These are phyloP conservation scores for Canavalia ensiformis DNA, from an alignment of 306 rosid species.

Conservation along the genomic window DNA sequence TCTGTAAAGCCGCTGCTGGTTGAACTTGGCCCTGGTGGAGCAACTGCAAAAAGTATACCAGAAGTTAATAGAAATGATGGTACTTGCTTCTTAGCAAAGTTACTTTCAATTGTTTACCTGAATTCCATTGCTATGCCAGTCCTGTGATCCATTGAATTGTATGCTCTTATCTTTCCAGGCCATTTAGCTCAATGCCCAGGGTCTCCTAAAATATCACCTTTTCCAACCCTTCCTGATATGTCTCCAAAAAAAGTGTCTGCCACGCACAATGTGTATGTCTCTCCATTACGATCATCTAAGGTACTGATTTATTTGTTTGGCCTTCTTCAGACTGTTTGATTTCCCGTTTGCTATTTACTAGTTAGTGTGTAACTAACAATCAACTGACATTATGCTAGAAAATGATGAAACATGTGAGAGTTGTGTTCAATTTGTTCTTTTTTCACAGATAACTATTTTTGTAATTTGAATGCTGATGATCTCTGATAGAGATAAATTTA, in stretches of 20 bases:
- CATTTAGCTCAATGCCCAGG: slow-evolving; percentile 85
- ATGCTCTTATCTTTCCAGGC: slow-evolving; percentile 40
- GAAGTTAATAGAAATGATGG: slow-evolving; percentile 78
- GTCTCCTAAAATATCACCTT: slow-evolving; percentile 89
- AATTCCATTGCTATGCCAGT: slow-evolving; percentile 32
- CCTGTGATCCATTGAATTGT: slow-evolving; percentile 44
- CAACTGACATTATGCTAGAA: slow-evolving; percentile 20
- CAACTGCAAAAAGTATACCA: slow-evolving; percentile 66
- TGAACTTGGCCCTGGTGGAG: slow-evolving; percentile 86
- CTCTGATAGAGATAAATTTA: neutral
- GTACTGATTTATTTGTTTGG: slow-evolving; percentile 56
- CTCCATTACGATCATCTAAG: slow-evolving; percentile 97
- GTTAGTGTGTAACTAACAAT: neutral
- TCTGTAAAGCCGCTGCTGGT: slow-evolving; percentile 86
- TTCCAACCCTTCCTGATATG: slow-evolving; percentile 98
- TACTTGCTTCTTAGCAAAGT: slow-evolving; percentile 46
- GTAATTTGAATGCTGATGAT: neutral
- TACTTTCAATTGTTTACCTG: slow-evolving; percentile 11
- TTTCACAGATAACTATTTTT: slow-evolving; percentile 19
- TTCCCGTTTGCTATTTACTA: neutral
- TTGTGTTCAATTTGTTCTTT: neutral
- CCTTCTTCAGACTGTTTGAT: slow-evolving; percentile 9
- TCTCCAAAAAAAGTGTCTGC: slow-evolving; percentile 99
- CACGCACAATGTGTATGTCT: slow-evolving; percentile 90
- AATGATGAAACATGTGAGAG: slow-evolving; percentile 32